phyloP scores from a whole-genome alignment of 75 land plant species.

The Gnetum montanum region DNA sequence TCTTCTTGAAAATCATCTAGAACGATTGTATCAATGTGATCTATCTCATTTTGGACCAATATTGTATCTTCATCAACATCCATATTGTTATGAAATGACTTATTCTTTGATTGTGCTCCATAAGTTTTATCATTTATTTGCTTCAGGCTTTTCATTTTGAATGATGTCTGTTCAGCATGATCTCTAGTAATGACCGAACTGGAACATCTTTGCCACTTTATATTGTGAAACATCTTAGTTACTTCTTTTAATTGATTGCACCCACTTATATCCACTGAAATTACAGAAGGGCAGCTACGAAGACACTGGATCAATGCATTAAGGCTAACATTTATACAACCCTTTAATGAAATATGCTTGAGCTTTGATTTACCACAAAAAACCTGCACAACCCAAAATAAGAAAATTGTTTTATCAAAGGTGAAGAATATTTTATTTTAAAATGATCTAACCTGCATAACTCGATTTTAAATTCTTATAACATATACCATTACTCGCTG shows the following conservation, averaged over 20 bases:
- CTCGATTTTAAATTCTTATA: too few species aligned
- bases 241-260: conserved; percentile 68
- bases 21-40: conserved; percentile 23
- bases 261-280: conserved; percentile 53
- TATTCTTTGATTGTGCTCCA: conserved; percentile 7
- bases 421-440: not conserved
- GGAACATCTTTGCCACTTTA: conserved; percentile 40
- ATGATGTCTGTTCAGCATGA: conserved; percentile 17
- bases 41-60: conserved; percentile 6
- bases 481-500: conserved; percentile 41
- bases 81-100: conserved; percentile 12
- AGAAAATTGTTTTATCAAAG: not conserved
- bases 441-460: not conserved
- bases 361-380: conserved; percentile 50
- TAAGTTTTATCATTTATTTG: conserved; percentile 36
- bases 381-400: conserved; percentile 27
- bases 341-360: conserved; percentile 32
- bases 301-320: conserved; percentile 45
- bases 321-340: conserved; percentile 53
- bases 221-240: conserved; percentile 20
- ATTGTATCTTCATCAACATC: conserved; percentile 4
- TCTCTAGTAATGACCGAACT: not conserved
- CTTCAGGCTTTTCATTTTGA: conserved; percentile 42
- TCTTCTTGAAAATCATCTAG: conserved; percentile 16
- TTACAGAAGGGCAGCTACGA: conserved; percentile 32